These are phyloP conservation scores for Eucalyptus tenuipes DNA, from an alignment of 345 rosid genomes.

Conservation along the genomic window DNA sequence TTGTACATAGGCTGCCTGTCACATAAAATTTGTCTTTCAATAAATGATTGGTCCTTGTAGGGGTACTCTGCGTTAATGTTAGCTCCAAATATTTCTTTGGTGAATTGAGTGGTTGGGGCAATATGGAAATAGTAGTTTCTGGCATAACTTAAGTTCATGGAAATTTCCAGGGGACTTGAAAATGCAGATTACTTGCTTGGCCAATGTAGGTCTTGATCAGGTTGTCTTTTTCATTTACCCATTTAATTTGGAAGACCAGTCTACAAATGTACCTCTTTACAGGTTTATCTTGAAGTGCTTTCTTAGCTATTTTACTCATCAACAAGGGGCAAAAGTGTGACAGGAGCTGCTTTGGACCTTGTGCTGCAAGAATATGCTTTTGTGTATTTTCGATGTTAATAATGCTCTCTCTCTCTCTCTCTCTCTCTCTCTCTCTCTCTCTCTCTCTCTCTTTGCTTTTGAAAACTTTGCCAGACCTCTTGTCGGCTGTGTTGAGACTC, in stretches of 20 bases:
- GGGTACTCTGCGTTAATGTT: neutral
- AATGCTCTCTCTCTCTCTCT: neutral
- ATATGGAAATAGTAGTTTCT: neutral
- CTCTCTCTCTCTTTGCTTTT: neutral
- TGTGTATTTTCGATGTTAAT: neutral
- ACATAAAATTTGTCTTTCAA: neutral
- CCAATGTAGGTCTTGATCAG: neutral
- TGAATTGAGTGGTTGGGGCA: neutral
- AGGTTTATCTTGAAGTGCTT: neutral
- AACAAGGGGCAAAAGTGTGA: neutral
- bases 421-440: too few species aligned
- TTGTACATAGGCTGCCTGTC: neutral
- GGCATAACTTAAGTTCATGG: neutral
- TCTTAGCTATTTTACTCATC: neutral
- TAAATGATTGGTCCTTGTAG: neutral
- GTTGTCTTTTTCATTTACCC: neutral
- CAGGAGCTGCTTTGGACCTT: neutral
- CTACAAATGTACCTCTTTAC: neutral
- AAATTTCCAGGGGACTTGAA: neutral
- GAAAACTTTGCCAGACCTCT: constrained; percentile 46
- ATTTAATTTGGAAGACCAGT: neutral
- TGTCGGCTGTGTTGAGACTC: constrained; percentile 44
- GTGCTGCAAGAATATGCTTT: neutral
- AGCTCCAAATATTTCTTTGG: neutral
- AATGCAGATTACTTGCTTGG: neutral